phyloP scores from a whole-genome alignment of 2,329 filamentous ascomycete genomes.

The Alternaria sp. region DNA sequence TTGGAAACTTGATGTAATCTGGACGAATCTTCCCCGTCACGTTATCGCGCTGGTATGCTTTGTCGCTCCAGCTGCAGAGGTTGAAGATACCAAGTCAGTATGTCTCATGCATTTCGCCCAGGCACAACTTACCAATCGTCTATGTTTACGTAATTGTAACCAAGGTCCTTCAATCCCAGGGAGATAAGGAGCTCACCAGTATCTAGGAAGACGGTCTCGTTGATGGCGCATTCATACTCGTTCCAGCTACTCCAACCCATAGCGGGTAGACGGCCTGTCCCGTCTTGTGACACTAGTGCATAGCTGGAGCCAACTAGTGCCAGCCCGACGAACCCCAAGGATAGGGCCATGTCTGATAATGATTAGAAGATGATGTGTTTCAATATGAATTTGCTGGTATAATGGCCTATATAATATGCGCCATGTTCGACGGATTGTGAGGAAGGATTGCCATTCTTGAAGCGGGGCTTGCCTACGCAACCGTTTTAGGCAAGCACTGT shows the following conservation, averaged over 20 bases:
- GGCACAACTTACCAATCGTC: slow-evolving; percentile 61
- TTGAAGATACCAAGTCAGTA: neutral
- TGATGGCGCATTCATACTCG: slow-evolving; percentile 34
- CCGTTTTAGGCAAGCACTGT: neutral
- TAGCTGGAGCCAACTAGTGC: slow-evolving; percentile 4
- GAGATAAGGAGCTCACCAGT: slow-evolving; percentile 27
- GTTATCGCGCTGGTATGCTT: slow-evolving; percentile 54
- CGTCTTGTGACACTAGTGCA: slow-evolving; percentile 23
- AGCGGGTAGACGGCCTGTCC: slow-evolving; percentile 30
- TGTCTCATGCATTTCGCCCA: neutral
- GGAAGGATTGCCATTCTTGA: neutral
- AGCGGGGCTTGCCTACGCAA: slow-evolving; percentile 1
- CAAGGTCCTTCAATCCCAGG: slow-evolving; percentile 32
- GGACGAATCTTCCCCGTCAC: slow-evolving; percentile 46
- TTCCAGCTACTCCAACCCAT: slow-evolving; percentile 40
- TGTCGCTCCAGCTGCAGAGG: slow-evolving; percentile 54
- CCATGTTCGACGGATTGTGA: neutral
- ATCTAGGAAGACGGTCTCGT: slow-evolving; percentile 31
- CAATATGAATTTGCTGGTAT: neutral
- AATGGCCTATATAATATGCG: neutral
- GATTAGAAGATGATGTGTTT: neutral
- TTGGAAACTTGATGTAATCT: slow-evolving; percentile 65
- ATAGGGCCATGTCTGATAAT: slow-evolving; percentile 7
- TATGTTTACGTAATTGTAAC: slow-evolving; percentile 61
- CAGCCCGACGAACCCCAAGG: slow-evolving; percentile 3